Base-by-base conservation (phyloP, 768 basidiomycete genomes). In the Sporobolomyces roseus region DNA sequence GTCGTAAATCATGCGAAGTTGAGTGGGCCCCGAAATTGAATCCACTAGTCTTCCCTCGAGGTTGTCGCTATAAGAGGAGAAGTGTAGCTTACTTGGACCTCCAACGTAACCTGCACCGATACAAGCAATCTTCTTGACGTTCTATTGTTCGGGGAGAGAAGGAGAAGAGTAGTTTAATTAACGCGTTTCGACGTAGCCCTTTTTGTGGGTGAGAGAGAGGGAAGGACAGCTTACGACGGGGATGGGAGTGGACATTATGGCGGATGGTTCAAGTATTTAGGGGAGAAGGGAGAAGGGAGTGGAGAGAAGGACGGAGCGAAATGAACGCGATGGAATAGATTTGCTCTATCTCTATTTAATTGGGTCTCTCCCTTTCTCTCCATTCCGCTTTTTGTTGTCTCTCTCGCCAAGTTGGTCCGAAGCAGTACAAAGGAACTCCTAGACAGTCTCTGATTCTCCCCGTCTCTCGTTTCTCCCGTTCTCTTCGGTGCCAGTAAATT, bases 91-190 rank as follows among this genome's bases (percentile, higher is more conserved):
- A 73, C 72, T 76, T 48, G 76, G 76, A 3, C 75, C 74, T n/a
- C 73, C 74, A 50, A 76, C 75, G 52, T 71, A 74, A 27, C 73
- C 74, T 23, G 74, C 76, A 33, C 76, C 76, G 60, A 75, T 76
- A 68, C 76, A 76, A 16, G 76, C 74, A 35, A 76, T 76, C 70
- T 74, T 74, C 61, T 68, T 73, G 56, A 76, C 72, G 54, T 68
- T 54, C 71, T 72, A 43, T 50, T 41, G n/a, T 27, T 45, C 3
- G n/a, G n/a, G 38, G 38, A 41, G 38, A 41, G 38, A 41, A 41
- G 17, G 38, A 41, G 46, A 14, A 23, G 1, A 4, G 32, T 4
- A 43, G 48, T 48, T 63, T 32, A 8, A 30, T 27, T 0, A 60
- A 54, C 58, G 56, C 50, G 58, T 43, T 21, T 10, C 21, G 45